Evolutionary conservation across 345 rosid genomes (phyloP), one percentile per base, ranked within the genome.

Genomic region (Abelmoschus esculentus): DNA sequence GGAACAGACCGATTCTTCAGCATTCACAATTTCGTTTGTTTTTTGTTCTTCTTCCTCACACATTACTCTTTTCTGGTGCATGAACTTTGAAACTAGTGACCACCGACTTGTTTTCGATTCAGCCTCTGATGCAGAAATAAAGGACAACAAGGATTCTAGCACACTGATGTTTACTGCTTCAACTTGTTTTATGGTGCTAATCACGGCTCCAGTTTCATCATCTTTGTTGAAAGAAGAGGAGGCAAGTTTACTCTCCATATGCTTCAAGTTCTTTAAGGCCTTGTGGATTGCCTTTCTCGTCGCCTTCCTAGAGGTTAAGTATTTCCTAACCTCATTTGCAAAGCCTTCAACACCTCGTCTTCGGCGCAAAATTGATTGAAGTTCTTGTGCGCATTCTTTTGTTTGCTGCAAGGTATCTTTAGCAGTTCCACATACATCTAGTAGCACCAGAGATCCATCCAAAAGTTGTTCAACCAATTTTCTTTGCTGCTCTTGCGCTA

Each of bases 211-310:
- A 0, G 0, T 44, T 44, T 77, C 76, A 11, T 61, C 19, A 0
- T 28, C 67, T n/a, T 40, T 70, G 9, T 5, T 32, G 18, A 4
- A 60, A 6, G 46, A 34, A 60, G 46, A 15, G n/a, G 13, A 9
- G 53, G 1, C 17, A 60, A 3, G 47, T 66, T 72, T 76, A 59
- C 64, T 75, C 58, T 70, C 59, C 63, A 67, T 6, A 15, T 22
- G 69, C 54, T 81, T 73, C 64, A 82, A 73, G 57, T 17, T 71
- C 67, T 56, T 78, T 32, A 76, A 31, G 55, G 78, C 80, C 77
- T 78, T 83, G n/a, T 67, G 65, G 69, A 83, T 69, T 63, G 80
- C 73, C 71, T 73, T 85, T 70, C 80, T 85, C 42, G 76, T 70
- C 3, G 61, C 44, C 58, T 76, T 86, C 81, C 86, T 85, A 3